Percentiles rank a stretch among this genome's conserved stretches.
phyloP scores from a whole-genome alignment of 768 basidiomycete species.

The Phaeolepiota aurea region DNA sequence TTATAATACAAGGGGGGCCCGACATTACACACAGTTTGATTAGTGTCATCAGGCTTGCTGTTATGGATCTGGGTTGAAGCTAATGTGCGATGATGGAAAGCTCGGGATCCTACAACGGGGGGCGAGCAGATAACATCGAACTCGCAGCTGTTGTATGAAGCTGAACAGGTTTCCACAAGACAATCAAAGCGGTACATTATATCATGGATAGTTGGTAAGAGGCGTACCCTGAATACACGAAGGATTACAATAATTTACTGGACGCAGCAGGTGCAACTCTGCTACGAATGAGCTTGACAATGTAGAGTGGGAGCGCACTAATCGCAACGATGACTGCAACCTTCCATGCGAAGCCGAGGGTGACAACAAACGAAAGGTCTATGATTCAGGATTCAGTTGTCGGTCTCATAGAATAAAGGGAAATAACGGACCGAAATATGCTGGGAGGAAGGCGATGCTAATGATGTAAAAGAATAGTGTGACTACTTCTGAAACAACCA shows the following conservation, averaged over 20 bases:
- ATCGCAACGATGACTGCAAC: slow-evolving; percentile 92
- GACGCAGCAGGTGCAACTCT: slow-evolving; percentile 88
- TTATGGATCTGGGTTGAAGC: too few species aligned
- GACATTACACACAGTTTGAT: too few species aligned
- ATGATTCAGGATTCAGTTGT: slow-evolving; percentile 5
- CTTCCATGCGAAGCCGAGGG: slow-evolving; percentile 86
- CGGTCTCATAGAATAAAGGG: neutral
- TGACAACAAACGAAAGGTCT: slow-evolving; percentile 93
- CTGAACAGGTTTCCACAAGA: too few species aligned
- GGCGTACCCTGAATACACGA: neutral
- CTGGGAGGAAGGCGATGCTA: slow-evolving; percentile 89
- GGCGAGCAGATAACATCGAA: too few species aligned
- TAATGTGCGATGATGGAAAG: too few species aligned
- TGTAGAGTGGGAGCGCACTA: slow-evolving; percentile 85
- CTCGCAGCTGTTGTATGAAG: too few species aligned
- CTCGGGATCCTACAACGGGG: too few species aligned
- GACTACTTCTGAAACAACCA: slow-evolving; percentile 86
- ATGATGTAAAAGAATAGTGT: slow-evolving; percentile 84
- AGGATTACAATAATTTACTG: slow-evolving; percentile 72
- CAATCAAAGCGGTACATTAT: too few species aligned
- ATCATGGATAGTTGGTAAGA: neutral
- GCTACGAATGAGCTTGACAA: slow-evolving; percentile 82
- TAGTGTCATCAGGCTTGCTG: too few species aligned
- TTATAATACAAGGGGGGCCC: too few species aligned
- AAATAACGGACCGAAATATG: slow-evolving; percentile 81